Conservation (phyloP, 169 alveolate species). For the Plasmodium gonderi region DNA sequence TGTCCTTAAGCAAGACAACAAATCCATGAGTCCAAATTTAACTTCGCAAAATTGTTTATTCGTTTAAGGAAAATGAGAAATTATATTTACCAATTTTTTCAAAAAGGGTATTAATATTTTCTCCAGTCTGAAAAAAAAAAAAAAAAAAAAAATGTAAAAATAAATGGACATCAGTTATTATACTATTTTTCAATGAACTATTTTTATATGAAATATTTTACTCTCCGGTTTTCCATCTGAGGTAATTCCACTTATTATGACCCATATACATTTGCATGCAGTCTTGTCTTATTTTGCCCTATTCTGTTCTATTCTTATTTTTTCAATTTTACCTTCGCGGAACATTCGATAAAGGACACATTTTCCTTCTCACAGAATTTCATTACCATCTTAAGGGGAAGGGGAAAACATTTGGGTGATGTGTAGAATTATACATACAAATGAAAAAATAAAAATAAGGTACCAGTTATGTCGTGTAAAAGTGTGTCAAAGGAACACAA, state of each 20-base stretch:
- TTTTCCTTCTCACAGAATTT: constrained; percentile 70
- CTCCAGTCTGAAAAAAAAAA: constrained; percentile 76
- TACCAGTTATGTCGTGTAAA: background rate
- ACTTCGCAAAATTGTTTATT: background rate
- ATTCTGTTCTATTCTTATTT: background rate
- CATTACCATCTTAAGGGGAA: constrained; percentile 77
- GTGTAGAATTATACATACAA: no score
- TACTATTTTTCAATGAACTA: no score
- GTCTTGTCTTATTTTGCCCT: background rate
- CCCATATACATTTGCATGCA: background rate
- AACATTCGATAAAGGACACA: constrained; percentile 78
- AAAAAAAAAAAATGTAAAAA: background rate
- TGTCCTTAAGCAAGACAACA: no score
- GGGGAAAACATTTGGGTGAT: no score
- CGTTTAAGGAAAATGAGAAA: no score
- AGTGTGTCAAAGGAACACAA: background rate
- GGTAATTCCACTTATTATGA: background rate
- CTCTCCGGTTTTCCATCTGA: background rate
- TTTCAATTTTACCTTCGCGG: constrained; percentile 76
- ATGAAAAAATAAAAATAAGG: background rate
- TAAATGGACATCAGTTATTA: background rate
- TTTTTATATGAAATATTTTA: background rate
- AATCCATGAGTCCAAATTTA: no score
- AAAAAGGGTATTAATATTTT: constrained; percentile 77
- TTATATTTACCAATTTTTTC: constrained; percentile 74